These are phyloP conservation scores for Penicillium goetzii DNA, from an alignment of 495 filamentous ascomycete genomes.

Conservation along the genomic window DNA sequence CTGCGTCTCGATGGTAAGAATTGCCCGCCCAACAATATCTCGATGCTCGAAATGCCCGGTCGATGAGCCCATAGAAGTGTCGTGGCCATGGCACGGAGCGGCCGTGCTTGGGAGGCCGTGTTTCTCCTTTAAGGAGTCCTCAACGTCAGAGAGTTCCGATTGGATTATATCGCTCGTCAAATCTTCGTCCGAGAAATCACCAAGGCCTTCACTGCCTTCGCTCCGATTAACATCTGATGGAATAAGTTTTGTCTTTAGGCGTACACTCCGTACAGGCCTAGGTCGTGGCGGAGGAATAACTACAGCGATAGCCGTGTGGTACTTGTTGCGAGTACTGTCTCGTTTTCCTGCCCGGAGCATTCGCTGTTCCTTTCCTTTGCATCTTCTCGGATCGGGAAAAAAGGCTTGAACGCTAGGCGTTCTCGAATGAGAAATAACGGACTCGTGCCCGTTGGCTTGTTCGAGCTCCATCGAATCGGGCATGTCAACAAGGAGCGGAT, in stretches of 20 bases:
- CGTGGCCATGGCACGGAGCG: not conserved
- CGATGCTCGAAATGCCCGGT: not conserved
- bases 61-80: not conserved
- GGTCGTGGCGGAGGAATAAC: slow-evolving; percentile 5
- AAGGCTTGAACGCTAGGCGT: not conserved
- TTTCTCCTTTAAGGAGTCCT: not conserved
- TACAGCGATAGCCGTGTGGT: not conserved
- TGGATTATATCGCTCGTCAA: not conserved
- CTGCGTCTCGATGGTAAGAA: slow-evolving; percentile 11
- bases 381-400: not conserved
- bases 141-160: not conserved
- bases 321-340: not conserved
- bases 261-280: not conserved
- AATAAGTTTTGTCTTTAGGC: slow-evolving; percentile 2
- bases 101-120: not conserved
- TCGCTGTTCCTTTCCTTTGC: not conserved
- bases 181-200: slow-evolving; percentile 8
- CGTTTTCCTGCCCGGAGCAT: not conserved
- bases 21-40: slow-evolving; percentile 3
- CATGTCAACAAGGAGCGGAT: not conserved
- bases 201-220: not conserved
- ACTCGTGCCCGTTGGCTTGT: not conserved
- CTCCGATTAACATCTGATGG: not conserved
- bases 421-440: slow-evolving; percentile 3
- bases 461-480: slow-evolving; percentile 4